A percentile compares a stretch with the other conserved stretches of the same genome.
Evolutionary conservation across 768 basidiomycete genomes (phyloP).

Genomic region (Leccinum variicolor): DNA sequence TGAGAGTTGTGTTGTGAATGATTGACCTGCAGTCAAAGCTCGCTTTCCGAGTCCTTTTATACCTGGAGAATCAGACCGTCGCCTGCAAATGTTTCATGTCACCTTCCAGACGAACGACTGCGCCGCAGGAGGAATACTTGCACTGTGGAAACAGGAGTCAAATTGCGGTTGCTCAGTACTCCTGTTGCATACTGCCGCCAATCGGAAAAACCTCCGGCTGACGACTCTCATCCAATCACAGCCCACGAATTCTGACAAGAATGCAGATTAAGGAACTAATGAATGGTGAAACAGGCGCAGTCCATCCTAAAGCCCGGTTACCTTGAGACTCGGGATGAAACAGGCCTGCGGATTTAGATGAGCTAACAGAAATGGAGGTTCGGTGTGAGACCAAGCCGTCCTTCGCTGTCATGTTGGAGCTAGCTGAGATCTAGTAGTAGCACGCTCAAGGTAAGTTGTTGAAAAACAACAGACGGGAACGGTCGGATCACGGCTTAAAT

Average conservation of each 20-base stretch:
- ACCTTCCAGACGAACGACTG: not conserved
- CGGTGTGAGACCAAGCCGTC: too few species aligned
- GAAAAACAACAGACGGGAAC: too few species aligned
- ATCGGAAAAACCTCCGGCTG: not conserved
- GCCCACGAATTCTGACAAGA: not conserved
- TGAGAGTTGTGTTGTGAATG: not conserved
- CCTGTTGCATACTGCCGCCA: not conserved
- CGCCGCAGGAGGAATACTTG: not conserved
- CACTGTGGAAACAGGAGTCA: not conserved
- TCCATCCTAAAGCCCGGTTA: too few species aligned
- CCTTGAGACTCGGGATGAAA: too few species aligned
- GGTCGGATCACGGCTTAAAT: too few species aligned
- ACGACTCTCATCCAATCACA: not conserved
- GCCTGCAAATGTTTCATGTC: not conserved
- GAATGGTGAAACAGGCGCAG: too few species aligned
- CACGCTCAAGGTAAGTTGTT: too few species aligned
- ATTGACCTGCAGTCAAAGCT: too few species aligned
- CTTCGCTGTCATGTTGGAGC: not conserved
- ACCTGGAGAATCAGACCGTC: not conserved
- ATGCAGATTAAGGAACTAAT: not conserved
- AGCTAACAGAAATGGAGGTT: too few species aligned
- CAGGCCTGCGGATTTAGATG: too few species aligned
- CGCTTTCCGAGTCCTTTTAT: not conserved
- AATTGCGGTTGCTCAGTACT: not conserved
- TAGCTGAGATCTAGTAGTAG: too few species aligned